A percentile compares a stretch with the other conserved stretches of the same genome.
Evolutionary conservation across 164 flowering plant species (phyloP).

Genomic region (Buxus sempervirens): DNA sequence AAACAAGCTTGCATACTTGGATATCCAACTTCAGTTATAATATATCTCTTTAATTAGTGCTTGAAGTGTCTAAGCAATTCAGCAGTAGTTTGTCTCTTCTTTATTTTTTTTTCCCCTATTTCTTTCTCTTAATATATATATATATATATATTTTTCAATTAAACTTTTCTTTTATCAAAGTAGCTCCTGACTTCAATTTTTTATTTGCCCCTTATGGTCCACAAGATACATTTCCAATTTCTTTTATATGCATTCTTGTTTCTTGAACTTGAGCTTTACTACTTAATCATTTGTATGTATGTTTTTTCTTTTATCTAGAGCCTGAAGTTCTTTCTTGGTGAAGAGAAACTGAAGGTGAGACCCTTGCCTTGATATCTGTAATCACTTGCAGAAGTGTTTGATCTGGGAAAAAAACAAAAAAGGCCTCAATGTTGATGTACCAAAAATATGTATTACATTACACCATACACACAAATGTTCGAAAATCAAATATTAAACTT

Average conservation of each 20-base stretch:
- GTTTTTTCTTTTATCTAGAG: conserved; percentile 55
- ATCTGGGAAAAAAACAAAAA: background rate
- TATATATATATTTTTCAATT: too few species aligned
- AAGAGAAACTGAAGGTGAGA: conserved; percentile 86
- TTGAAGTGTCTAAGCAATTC: background rate
- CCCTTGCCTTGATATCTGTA: background rate
- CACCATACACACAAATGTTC: background rate
- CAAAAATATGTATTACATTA: background rate
- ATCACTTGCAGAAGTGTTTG: background rate
- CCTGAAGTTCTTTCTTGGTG: conserved; percentile 81
- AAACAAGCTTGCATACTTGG: too few species aligned
- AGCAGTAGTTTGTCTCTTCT: too few species aligned
- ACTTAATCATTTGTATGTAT: background rate
- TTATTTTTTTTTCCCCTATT: background rate
- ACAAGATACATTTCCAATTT: background rate
- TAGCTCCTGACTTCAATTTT: background rate
- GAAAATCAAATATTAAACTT: background rate
- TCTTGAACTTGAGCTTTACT: background rate
- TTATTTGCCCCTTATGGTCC: background rate
- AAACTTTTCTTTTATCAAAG: too few species aligned
- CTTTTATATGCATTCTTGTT: background rate
- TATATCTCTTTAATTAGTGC: background rate
- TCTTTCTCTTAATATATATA: too few species aligned
- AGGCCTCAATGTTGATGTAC: background rate
- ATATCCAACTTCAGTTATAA: too few species aligned